Conservation (phyloP, 1,284 basidiomycete species). For the Omphalotus olearius region DNA sequence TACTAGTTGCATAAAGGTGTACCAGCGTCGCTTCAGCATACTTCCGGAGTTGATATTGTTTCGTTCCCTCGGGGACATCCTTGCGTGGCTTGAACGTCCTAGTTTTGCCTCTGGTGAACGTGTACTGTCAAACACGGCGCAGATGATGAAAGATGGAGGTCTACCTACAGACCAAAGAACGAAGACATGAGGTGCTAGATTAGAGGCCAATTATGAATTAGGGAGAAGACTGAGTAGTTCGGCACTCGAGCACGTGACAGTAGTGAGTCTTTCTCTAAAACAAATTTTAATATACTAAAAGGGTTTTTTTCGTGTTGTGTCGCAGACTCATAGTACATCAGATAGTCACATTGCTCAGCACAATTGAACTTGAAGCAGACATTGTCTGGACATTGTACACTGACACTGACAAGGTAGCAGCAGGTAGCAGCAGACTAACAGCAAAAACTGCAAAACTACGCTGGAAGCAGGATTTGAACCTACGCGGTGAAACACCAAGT, state of each 20-base stretch:
- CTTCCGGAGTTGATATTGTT: slow-evolving; percentile 95
- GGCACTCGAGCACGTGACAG: neutral
- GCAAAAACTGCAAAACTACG: too few relatives aligned
- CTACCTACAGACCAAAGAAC: slow-evolving; percentile 77
- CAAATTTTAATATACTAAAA: too few relatives aligned
- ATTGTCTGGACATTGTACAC: too few relatives aligned
- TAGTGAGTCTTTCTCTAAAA: too few relatives aligned
- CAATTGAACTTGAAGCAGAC: too few relatives aligned
- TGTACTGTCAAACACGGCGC: neutral
- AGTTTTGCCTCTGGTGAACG: slow-evolving; percentile 67
- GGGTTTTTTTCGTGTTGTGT: too few relatives aligned
- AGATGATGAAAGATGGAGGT: slow-evolving; percentile 3
- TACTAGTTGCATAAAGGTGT: slow-evolving; percentile 19
- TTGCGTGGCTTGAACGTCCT: slow-evolving; percentile 96
- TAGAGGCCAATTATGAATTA: slow-evolving; percentile 7
- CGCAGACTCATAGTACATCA: too few relatives aligned
- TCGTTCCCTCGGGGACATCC: slow-evolving; percentile 93
- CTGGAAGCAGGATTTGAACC: too few relatives aligned
- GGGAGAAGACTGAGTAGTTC: neutral
- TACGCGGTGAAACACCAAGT: too few relatives aligned
- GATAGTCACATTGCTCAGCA: too few relatives aligned
- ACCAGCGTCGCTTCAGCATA: slow-evolving; percentile 97
- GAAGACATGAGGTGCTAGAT: slow-evolving; percentile 57
- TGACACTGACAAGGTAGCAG: too few relatives aligned
- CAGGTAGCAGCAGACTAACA: too few relatives aligned